phyloP scores from a whole-genome alignment of 1,284 basidiomycete genomes.

The Austroboletus novae-zelandiae region DNA sequence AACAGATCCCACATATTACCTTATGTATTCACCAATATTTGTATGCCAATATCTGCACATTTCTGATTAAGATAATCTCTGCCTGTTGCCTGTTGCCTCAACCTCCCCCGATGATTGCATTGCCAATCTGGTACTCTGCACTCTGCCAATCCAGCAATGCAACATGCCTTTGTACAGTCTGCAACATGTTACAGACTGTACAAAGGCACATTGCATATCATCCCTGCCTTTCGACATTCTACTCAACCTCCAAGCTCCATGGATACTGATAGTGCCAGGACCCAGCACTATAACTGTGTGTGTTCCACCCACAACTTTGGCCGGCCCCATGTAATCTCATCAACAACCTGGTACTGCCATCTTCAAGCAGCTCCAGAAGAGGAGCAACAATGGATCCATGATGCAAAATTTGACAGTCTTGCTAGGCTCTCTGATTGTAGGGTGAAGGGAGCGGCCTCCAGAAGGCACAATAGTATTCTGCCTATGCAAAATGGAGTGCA shows the following conservation, averaged over 20 bases:
- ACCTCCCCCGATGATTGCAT: no score
- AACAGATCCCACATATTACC: background rate
- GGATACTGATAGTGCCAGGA: background rate
- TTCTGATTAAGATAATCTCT: no score
- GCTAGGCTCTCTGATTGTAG: background rate
- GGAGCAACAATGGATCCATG: background rate
- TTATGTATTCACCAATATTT: background rate
- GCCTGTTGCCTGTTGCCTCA: no score
- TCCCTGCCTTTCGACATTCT: no score
- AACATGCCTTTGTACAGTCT: background rate
- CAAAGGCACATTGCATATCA: background rate
- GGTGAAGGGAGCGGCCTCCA: background rate
- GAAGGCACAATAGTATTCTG: background rate
- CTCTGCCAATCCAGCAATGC: no score
- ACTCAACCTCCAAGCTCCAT: no score
- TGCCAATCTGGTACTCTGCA: no score
- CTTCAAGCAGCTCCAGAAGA: background rate
- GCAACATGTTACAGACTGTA: background rate
- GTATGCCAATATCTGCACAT: background rate
- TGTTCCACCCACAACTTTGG: constrained; percentile 1
- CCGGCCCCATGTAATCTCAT: background rate
- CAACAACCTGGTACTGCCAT: constrained; percentile 5
- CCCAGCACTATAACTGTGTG: constrained; percentile 1
- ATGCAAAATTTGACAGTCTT: background rate
- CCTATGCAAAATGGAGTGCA: no score